Percentiles rank a stretch among this genome's conserved stretches.
These are phyloP conservation scores for Plasmodium relictum DNA, from an alignment of 169 alveolate genomes.

Conservation along the genomic window DNA sequence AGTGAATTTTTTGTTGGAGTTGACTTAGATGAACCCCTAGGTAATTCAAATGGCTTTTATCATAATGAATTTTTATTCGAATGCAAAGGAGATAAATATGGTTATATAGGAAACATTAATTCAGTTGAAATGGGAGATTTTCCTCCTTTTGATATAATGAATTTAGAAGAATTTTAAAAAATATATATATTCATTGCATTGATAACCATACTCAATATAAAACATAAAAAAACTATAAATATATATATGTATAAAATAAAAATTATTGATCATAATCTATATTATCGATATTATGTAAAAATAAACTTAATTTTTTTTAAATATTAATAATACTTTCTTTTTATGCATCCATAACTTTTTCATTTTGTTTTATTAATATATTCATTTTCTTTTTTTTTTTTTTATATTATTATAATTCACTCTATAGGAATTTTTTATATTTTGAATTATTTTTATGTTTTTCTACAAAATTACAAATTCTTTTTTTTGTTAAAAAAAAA, in stretches of 20 bases:
- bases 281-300: too few species aligned
- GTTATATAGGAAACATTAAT: constrained; percentile 86
- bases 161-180: constrained; percentile 80
- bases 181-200: not conserved
- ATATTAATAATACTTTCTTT: too few species aligned
- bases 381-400: too few species aligned
- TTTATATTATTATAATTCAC: too few species aligned
- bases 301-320: too few species aligned
- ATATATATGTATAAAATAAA: constrained; percentile 1
- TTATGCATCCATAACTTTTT: too few species aligned
- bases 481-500: too few species aligned
- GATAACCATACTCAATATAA: not conserved
- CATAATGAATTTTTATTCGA: constrained; percentile 85
- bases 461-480: too few species aligned
- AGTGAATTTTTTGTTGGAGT: constrained; percentile 87
- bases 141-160: constrained; percentile 92
- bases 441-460: too few species aligned
- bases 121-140: constrained; percentile 91
- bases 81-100: constrained; percentile 87
- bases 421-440: too few species aligned
- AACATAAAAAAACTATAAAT: not conserved
- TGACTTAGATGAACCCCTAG: constrained; percentile 93
- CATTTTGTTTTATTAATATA: too few species aligned
- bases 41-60: constrained; percentile 91
- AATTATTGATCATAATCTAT: too few species aligned